Conservation (phyloP, 768 basidiomycete species). For the Mrakia blollopis region DNA sequence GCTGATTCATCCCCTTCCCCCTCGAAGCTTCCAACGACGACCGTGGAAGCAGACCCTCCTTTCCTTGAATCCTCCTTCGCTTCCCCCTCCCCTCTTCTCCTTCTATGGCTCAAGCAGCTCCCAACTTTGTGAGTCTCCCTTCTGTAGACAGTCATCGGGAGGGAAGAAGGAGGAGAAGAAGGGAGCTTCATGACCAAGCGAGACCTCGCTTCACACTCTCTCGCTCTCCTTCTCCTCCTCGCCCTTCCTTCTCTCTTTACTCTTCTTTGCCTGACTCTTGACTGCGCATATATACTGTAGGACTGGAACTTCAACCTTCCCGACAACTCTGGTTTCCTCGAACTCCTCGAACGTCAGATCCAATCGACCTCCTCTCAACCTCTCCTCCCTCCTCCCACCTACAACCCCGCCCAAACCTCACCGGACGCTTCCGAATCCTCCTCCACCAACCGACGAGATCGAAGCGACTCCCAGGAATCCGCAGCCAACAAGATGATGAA, state of each 20-base stretch:
- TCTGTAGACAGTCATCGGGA: background rate
- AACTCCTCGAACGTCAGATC: slow-evolving; percentile 5
- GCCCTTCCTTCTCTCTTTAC: background rate
- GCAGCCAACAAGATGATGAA: background rate
- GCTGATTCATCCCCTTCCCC: background rate
- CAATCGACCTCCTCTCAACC: slow-evolving; percentile 8
- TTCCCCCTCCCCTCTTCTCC: background rate
- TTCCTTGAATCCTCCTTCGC: background rate
- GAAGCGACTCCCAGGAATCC: background rate
- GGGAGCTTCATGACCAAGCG: background rate
- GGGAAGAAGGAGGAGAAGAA: background rate
- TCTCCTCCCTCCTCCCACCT: background rate
- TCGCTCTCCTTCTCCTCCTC: background rate
- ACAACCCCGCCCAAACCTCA: background rate
- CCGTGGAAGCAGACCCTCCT: background rate
- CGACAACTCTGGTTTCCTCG: slow-evolving; percentile 16
- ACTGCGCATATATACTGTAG: background rate
- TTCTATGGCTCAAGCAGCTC: slow-evolving; percentile 3
- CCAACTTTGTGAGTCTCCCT: slow-evolving; percentile 3
- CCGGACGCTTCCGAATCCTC: background rate
- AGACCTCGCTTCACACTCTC: background rate
- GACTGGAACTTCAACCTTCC: slow-evolving; percentile 28
- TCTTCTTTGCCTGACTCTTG: no score
- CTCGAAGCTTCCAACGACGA: background rate
- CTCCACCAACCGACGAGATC: background rate